phyloP scores from a whole-genome alignment of 208 protist genomes.

The Trichomonas tenax region DNA sequence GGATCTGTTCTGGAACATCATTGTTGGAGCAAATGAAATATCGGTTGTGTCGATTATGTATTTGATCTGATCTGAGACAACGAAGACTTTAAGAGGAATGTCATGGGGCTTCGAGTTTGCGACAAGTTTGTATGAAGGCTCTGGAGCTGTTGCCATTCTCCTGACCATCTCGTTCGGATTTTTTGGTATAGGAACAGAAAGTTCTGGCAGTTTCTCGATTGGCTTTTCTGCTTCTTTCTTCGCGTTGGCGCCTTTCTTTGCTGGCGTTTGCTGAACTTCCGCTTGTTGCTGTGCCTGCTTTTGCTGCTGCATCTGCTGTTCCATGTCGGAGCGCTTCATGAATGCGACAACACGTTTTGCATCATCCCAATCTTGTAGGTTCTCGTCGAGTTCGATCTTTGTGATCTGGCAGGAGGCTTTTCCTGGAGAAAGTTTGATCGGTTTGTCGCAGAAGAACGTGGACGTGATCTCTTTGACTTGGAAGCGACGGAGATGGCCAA shows the following conservation, averaged over 20 bases:
- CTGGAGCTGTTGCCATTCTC: neutral
- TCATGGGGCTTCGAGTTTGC: neutral
- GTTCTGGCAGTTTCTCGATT: neutral
- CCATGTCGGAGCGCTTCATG: neutral
- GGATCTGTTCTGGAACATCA: slow-evolving; percentile 18
- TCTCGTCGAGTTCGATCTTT: neutral
- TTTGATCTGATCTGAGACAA: neutral
- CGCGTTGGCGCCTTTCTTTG: neutral
- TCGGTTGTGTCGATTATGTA: neutral
- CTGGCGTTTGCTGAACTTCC: neutral
- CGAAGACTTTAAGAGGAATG: neutral
- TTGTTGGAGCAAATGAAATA: neutral
- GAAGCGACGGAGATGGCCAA: neutral
- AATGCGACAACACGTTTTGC: neutral
- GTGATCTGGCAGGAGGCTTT: neutral
- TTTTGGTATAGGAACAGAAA: neutral
- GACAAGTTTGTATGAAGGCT: neutral
- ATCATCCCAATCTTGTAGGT: neutral
- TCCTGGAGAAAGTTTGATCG: neutral
- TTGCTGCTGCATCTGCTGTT: neutral
- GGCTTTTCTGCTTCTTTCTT: neutral
- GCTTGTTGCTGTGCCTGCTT: neutral
- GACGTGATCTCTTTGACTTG: neutral
- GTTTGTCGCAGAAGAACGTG: neutral
- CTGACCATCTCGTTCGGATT: neutral